Percentiles rank a stretch among this genome's conserved stretches.
Conservation (phyloP, 2,329 filamentous ascomycete genomes). For the Hawksworthiomyces lignivorus region DNA sequence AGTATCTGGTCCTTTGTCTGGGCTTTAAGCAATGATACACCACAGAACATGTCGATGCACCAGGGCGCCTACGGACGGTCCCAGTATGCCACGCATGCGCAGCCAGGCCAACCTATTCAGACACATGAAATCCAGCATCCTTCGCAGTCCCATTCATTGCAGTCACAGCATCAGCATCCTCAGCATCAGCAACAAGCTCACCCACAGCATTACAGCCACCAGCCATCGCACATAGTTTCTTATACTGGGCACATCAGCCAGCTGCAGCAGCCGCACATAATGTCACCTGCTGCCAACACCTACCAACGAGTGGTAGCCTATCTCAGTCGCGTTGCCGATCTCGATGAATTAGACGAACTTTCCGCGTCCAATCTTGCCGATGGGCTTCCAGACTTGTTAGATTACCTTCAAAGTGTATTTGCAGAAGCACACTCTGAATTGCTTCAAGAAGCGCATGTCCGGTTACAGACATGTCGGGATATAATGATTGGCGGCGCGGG, state of each 20-base stretch:
- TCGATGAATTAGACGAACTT: constrained; percentile 62
- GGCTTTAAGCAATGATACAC: constrained; percentile 53
- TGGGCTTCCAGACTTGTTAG: constrained; percentile 38
- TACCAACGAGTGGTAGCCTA: constrained; percentile 33
- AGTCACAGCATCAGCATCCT: constrained; percentile 25
- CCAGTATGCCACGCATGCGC: constrained; percentile 35
- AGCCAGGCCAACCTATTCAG: too few species aligned
- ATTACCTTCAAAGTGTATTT: constrained; percentile 35
- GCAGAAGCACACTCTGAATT: constrained; percentile 53
- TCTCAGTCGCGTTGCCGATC: constrained; percentile 56
- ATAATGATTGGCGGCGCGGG: constrained; percentile 23
- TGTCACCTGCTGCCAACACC: constrained; percentile 6
- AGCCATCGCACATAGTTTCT: neutral
- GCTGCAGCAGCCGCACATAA: neutral
- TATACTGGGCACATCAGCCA: neutral
- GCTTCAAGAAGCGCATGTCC: constrained; percentile 64
- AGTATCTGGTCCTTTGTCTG: constrained; percentile 86
- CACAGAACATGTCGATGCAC: neutral
- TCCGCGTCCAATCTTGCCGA: constrained; percentile 59
- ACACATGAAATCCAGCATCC: too few species aligned
- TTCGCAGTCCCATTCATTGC: too few species aligned
- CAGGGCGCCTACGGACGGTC: neutral
- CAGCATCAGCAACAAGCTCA: constrained; percentile 29
- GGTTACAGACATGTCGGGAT: constrained; percentile 64
- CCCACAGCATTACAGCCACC: constrained; percentile 23